Base-by-base conservation (phyloP, 2,329 filamentous ascomycete genomes). In the Fusarium siculi region DNA sequence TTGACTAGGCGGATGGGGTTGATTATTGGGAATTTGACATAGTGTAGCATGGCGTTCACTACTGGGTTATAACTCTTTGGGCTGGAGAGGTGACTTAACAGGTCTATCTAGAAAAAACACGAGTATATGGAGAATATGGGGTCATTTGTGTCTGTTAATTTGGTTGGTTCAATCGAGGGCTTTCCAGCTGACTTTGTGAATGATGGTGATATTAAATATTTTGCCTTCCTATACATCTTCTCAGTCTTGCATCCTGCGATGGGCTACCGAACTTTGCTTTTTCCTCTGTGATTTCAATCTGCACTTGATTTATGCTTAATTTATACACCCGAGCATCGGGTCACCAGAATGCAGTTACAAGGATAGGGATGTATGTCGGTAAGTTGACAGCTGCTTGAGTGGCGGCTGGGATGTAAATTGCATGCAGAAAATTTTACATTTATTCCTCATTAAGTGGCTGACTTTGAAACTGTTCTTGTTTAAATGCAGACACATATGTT, bases 31-130 rank as follows among this genome's bases (percentile, higher is more conserved):
- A 56, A 49, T 58, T 36, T 34, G 59, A 58, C 36, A 60, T 61
- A 68, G 63, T 50, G 59, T 57, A 36, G 57, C 66, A 60, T 40
- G 71, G 71, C 68, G 71, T 74, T 68, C 15, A 32, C 10, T 25
- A 4, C 11, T 18, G 37, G 54, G 5, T 59, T 5, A 10, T 57
- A 39, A 11, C 18, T 18, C 18, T 28, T 62, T 28, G 47, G 56
- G 36, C 6, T 23, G 30, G n/a, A 39, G 19, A 39, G 25, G 46
- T 9, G 39, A 37, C n/a, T 9, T 54, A 47, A 44, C 4, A 49
- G 47, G 43, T 56, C 32, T 56, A 53, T 55, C n/a, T 67, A 30
- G 11, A 60, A 42, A 52, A 61, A 23, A 71, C 15, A 63, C 37
- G 34, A 59, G 62, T 42, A 57, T 65, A 43, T 12, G 11, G 49